These are phyloP conservation scores for Podospora bellae-mahoneyi DNA, from an alignment of 495 filamentous ascomycete genomes.

Conservation along the genomic window DNA sequence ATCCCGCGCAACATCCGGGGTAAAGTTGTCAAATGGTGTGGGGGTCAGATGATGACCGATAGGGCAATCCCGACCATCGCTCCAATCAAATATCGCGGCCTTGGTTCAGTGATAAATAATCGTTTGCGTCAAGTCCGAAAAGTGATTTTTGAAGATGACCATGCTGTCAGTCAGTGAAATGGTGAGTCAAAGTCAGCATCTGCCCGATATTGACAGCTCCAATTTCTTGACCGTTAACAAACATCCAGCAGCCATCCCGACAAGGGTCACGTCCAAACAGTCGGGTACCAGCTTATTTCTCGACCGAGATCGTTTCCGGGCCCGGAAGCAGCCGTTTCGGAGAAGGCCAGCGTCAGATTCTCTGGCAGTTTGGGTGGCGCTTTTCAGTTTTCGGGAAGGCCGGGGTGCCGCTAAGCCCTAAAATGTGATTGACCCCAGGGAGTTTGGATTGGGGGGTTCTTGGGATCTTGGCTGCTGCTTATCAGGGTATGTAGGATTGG, in stretches of 20 bases:
- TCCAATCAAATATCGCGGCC: background rate
- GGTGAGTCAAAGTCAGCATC: background rate
- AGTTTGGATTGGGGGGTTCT: background rate
- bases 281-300: background rate
- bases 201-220: background rate
- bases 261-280: background rate
- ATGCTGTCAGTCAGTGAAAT: no score
- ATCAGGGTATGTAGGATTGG: no score
- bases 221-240: background rate
- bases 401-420: background rate
- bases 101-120: background rate
- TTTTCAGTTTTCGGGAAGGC: background rate
- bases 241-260: background rate
- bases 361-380: background rate
- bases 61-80: background rate
- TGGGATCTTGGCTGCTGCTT: background rate
- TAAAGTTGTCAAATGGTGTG: background rate
- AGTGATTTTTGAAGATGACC: background rate
- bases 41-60: background rate
- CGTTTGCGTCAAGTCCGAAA: background rate
- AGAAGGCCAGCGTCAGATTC: background rate
- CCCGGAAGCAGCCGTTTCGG: background rate
- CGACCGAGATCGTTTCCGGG: background rate
- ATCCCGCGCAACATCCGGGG: background rate
- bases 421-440: background rate